These are phyloP conservation scores for Fragilaria crotonensis DNA, from an alignment of 108 stramenopile genomes.

Conservation along the genomic window DNA sequence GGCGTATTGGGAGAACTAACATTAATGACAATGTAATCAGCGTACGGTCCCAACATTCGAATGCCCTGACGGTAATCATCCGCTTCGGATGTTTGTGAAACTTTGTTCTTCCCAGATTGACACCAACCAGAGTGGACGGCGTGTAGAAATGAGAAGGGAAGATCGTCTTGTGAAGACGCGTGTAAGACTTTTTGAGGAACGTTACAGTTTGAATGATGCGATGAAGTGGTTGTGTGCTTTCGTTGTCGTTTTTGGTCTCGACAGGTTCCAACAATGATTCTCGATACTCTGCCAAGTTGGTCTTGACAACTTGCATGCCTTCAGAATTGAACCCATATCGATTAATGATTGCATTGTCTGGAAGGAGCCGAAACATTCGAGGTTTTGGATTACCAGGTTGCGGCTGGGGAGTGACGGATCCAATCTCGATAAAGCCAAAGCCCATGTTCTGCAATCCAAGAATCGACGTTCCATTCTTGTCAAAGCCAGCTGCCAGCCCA, in stretches of 20 bases:
- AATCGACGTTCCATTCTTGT: constrained; percentile 86
- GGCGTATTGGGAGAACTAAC: constrained; percentile 91
- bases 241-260: not conserved
- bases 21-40: constrained; percentile 95
- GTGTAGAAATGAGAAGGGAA: not conserved
- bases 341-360: constrained; percentile 91
- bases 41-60: constrained; percentile 68
- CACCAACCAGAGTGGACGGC: constrained; percentile 43
- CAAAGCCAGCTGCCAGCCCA: constrained; percentile 96
- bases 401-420: constrained; percentile 83
- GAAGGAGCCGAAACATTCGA: constrained; percentile 86
- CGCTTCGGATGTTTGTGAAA: constrained; percentile 27
- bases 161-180: not conserved
- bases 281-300: constrained; percentile 42
- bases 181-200: not conserved
- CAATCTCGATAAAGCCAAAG: constrained; percentile 87
- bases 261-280: constrained; percentile 45
- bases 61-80: constrained; percentile 83
- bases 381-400: constrained; percentile 95
- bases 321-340: constrained; percentile 92
- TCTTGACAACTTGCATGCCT: constrained; percentile 57
- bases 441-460: constrained; percentile 73
- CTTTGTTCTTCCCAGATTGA: constrained; percentile 97
- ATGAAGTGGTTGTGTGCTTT: not conserved
- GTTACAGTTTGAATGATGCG: not conserved